phyloP scores from a whole-genome alignment of 2,329 filamentous ascomycete species.

The Pyrenochaeta sp. region DNA sequence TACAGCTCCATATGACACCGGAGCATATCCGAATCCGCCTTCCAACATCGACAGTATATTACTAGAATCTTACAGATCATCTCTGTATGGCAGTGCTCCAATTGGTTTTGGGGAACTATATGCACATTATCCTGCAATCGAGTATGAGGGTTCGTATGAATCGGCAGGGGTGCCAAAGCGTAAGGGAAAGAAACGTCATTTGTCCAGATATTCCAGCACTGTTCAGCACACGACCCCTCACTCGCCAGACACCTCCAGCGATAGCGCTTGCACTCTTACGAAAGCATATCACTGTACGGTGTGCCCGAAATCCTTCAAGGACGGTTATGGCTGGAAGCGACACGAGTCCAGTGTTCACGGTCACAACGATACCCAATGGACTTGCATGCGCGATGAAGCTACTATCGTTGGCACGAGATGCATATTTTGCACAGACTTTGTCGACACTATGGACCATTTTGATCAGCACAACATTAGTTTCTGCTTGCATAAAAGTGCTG shows the following conservation, averaged over 20 bases:
- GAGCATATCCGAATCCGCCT: too few species aligned
- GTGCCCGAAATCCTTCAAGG: constrained; percentile 15
- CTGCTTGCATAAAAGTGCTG: constrained; percentile 4
- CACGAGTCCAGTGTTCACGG: constrained; percentile 20
- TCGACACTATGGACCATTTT: constrained; percentile 9
- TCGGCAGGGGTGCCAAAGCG: not conserved
- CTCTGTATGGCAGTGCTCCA: too few species aligned
- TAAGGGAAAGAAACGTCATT: constrained; percentile 14
- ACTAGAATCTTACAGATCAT: too few species aligned
- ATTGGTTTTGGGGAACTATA: too few species aligned
- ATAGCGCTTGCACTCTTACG: not conserved
- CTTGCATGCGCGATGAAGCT: constrained; percentile 12
- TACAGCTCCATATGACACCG: too few species aligned
- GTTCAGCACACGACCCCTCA: not conserved
- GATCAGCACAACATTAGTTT: constrained; percentile 8
- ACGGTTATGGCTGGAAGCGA: constrained; percentile 17
- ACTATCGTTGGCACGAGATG: constrained; percentile 6
- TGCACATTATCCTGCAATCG: too few species aligned
- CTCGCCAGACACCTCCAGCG: not conserved
- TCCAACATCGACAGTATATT: too few species aligned
- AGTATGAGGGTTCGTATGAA: not conserved
- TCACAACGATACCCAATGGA: constrained; percentile 13
- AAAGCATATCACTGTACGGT: constrained; percentile 14
- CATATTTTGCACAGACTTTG: constrained; percentile 13
- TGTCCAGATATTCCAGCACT: not conserved